phyloP scores from a whole-genome alignment of 192 early-diverging fungal genomes.

The Podochytrium sp. region DNA sequence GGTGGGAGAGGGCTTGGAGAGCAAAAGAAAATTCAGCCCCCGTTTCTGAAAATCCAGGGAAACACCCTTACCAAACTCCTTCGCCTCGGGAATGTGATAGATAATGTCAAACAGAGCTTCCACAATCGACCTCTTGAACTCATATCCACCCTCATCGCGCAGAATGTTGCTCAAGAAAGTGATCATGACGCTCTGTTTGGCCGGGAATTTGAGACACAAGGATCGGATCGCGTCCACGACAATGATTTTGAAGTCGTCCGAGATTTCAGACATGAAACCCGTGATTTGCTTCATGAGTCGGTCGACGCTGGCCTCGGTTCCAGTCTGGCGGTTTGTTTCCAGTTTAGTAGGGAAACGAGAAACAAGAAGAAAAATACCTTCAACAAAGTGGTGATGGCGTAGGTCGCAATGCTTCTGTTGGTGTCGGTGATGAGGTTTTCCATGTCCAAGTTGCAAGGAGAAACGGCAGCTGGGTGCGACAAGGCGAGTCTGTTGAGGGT shows the following conservation, averaged over 20 bases:
- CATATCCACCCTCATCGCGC: conserved; percentile 97
- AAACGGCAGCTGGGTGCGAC: conserved; percentile 87
- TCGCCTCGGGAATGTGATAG: conserved; percentile 90
- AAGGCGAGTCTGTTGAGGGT: conserved; percentile 93
- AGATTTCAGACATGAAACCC: conserved; percentile 97
- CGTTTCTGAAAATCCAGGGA: not conserved
- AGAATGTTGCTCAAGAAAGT: conserved; percentile 89
- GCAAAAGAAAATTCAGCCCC: not conserved
- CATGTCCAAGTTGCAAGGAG: conserved; percentile 97
- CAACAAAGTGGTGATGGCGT: conserved; percentile 97
- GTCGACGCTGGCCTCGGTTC: conserved; percentile 96
- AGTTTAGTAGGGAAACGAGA: not conserved
- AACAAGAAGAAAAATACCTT: conserved; percentile 58
- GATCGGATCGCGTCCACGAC: conserved; percentile 98
- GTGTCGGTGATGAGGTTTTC: conserved; percentile 95
- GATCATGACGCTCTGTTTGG: conserved; percentile 92
- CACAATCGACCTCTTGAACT: conserved; percentile 95
- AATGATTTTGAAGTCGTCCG: conserved; percentile 99
- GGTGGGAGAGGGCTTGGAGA: conserved; percentile 78
- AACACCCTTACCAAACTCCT: conserved; percentile 72
- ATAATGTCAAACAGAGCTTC: conserved; percentile 98
- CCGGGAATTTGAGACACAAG: conserved; percentile 95
- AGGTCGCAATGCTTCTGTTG: conserved; percentile 96
- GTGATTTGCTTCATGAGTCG: conserved; percentile 99
- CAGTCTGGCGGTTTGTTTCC: conserved; percentile 65